These are phyloP conservation scores for Panicum miliaceum DNA, from an alignment of 176 grass and related monocot genomes.

Conservation along the genomic window DNA sequence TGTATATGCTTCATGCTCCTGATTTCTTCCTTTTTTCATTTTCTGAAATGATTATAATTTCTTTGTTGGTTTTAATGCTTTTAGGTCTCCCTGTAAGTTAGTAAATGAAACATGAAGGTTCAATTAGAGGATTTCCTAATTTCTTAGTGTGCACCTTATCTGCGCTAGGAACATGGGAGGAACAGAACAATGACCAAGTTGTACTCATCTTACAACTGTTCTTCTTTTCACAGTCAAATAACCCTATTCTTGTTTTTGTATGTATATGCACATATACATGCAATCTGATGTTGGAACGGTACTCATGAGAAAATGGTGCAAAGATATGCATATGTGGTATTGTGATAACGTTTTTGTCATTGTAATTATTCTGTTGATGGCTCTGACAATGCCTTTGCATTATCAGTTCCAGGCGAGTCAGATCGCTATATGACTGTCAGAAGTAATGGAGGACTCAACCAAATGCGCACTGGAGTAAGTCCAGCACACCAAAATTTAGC, in stretches of 20 bases:
- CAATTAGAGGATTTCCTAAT: not conserved
- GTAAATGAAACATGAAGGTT: not conserved
- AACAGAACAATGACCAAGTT: not conserved
- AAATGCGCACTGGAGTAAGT: constrained; percentile 99
- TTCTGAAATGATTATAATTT: not conserved
- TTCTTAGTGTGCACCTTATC: constrained; percentile 33
- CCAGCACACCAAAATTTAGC: not conserved
- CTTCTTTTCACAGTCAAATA: not conserved
- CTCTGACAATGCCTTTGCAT: constrained; percentile 28
- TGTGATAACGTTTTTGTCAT: not conserved
- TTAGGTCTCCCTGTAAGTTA: constrained; percentile 8
- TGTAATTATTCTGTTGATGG: not conserved
- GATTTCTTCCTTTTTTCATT: not conserved
- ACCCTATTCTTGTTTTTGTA: too few relatives aligned
- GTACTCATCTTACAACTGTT: constrained; percentile 1
- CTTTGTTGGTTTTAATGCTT: constrained; percentile 3
- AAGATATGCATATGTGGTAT: not conserved
- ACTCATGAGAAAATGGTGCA: not conserved
- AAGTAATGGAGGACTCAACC: constrained; percentile 96
- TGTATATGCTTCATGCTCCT: not conserved
- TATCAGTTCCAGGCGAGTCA: constrained; percentile 55
- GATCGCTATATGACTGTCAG: constrained; percentile 80
- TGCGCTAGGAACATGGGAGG: constrained; percentile 7
- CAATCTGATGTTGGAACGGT: not conserved
- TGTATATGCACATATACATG: too few relatives aligned